Evolutionary conservation across 176 grass and related monocot genomes (phyloP).

Genomic region (Juncus inflexus): DNA sequence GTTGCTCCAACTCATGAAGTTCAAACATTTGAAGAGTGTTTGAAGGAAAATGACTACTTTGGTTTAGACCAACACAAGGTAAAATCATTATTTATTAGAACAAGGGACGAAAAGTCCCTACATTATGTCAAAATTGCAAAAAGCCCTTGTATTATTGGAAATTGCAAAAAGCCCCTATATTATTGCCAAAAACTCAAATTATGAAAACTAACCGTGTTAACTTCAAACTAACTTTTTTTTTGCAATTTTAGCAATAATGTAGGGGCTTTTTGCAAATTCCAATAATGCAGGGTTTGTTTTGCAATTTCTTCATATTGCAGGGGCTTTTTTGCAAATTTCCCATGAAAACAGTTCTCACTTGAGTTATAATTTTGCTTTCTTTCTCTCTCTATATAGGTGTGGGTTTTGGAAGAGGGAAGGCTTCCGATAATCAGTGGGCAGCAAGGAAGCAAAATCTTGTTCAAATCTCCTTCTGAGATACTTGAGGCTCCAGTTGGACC

Average conservation of each 20-base stretch:
- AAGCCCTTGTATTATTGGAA: too few species aligned
- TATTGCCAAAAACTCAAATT: too few species aligned
- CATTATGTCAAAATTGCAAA: too few species aligned
- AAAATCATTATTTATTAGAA: conserved; percentile 10
- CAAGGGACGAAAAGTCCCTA: neutral
- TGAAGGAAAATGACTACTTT: conserved; percentile 64
- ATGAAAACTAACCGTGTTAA: too few species aligned
- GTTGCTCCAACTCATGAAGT: conserved; percentile 48
- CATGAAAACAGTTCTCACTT: neutral
- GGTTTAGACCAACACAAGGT: conserved; percentile 68
- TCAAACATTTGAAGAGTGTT: conserved; percentile 37
- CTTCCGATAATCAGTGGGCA: conserved; percentile 61
- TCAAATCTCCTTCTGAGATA: conserved; percentile 78
- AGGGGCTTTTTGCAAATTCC: too few species aligned
- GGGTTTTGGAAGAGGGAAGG: conserved; percentile 66
- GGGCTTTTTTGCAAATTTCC: neutral
- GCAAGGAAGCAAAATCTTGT: conserved; percentile 44
- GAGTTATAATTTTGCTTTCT: conserved; percentile 1
- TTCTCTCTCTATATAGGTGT: conserved; percentile 39
- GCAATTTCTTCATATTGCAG: neutral
- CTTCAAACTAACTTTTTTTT: too few species aligned
- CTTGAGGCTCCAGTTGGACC: conserved; percentile 59
- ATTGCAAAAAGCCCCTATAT: too few species aligned
- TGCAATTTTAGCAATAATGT: too few species aligned
- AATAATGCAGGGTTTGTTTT: too few species aligned